A percentile compares a stretch with the other conserved stretches of the same genome.
Conservation (phyloP, 2,329 filamentous ascomycete genomes). For the Neopestalotiopsis sp. region DNA sequence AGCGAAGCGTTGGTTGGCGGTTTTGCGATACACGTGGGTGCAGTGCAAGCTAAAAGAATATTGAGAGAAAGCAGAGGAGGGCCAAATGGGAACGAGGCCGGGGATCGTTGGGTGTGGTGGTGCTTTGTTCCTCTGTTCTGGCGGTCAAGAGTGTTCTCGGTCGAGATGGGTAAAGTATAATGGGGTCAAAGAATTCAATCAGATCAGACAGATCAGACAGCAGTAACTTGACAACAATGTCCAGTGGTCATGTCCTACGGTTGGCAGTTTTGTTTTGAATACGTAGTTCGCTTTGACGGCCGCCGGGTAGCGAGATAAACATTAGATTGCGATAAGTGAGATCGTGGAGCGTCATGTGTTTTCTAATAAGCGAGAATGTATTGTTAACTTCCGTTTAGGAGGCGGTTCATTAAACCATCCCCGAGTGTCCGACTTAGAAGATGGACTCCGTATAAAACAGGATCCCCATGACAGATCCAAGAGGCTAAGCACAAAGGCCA, state of each 20-base stretch:
- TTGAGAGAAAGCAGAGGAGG: neutral
- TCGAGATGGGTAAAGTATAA: neutral
- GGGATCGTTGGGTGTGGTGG: neutral
- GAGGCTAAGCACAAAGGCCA: neutral
- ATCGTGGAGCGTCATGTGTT: slow-evolving; percentile 7
- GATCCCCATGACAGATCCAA: slow-evolving; percentile 10
- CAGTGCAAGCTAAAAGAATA: neutral
- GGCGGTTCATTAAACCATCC: slow-evolving; percentile 8
- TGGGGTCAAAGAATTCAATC: neutral
- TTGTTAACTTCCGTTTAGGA: slow-evolving; percentile 13
- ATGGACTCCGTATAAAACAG: slow-evolving; percentile 5
- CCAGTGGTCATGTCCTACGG: too few relatives aligned
- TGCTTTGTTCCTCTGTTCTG: neutral
- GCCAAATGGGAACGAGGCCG: neutral
- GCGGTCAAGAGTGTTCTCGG: neutral
- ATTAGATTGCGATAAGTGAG: slow-evolving; percentile 3
- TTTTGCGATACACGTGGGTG: neutral
- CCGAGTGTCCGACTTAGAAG: slow-evolving; percentile 1
- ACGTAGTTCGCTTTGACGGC: neutral
- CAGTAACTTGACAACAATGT: too few relatives aligned
- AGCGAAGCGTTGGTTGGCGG: neutral
- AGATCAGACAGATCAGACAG: neutral
- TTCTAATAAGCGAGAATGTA: slow-evolving; percentile 2
- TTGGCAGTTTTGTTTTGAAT: too few relatives aligned
- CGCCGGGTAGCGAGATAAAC: neutral